Evolutionary conservation across 371 early-diverging fungal genomes (phyloP).

Genomic region (Lichtheimia corymbifera): DNA sequence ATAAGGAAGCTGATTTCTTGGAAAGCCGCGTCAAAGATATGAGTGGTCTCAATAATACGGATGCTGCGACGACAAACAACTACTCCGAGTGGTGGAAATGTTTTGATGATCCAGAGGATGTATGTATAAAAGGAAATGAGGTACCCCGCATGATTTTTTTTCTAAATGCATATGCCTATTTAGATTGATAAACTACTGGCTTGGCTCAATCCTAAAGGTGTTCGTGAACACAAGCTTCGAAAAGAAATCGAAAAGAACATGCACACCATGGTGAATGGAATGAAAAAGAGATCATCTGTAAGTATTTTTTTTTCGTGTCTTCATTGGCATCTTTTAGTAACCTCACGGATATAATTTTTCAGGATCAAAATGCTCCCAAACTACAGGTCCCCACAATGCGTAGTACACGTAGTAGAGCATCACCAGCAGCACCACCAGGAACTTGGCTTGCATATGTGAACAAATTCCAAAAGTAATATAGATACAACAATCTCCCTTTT

Average conservation of each 20-base stretch:
- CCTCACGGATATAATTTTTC: not conserved
- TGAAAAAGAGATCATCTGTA: conserved; percentile 48
- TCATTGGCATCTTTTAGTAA: not conserved
- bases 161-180: not conserved
- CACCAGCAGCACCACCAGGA: conserved; percentile 28
- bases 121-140: conserved; percentile 17
- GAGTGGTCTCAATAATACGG: not conserved
- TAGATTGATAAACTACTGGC: conserved; percentile 63
- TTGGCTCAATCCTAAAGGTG: conserved; percentile 81
- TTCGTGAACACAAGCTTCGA: conserved; percentile 64
- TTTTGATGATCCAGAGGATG: conserved; percentile 64
- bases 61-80: conserved; percentile 2
- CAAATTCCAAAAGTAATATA: conserved; percentile 30
- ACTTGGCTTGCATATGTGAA: conserved; percentile 48
- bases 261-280: conserved; percentile 46
- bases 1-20: conserved; percentile 23
- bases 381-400: conserved; percentile 44
- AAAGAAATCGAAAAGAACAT: conserved; percentile 53
- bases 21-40: conserved; percentile 22
- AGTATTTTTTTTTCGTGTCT: conserved; percentile 6
- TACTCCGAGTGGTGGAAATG: conserved; percentile 61
- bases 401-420: conserved; percentile 49
- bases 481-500: not conserved
- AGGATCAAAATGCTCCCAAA: conserved; percentile 22
- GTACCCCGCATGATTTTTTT: not conserved